Conservation (phyloP, 2,329 filamentous ascomycete species). For the Verticillium isaacii region DNA sequence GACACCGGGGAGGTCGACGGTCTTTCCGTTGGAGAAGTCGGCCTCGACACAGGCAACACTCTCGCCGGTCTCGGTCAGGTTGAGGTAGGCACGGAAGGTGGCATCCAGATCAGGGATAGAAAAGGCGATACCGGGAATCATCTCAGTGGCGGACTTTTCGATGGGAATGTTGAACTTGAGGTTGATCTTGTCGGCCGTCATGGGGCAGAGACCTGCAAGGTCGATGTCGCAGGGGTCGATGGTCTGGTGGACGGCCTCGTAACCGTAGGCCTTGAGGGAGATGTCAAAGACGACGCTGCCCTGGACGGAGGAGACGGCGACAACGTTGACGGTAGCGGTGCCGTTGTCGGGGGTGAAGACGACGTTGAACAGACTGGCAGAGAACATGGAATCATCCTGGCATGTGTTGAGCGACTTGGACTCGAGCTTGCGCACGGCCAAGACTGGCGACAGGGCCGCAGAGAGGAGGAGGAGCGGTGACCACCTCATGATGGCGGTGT, state of each 20-base stretch:
- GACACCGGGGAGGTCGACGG: slow-evolving; percentile 81
- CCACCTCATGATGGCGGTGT: slow-evolving; percentile 38
- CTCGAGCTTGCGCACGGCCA: slow-evolving; percentile 64
- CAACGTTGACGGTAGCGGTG: slow-evolving; percentile 67
- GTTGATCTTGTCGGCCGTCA: slow-evolving; percentile 77
- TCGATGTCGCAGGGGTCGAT: slow-evolving; percentile 72
- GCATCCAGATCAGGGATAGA: slow-evolving; percentile 88
- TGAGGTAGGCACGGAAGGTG: slow-evolving; percentile 77
- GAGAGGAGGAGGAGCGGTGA: slow-evolving; percentile 40
- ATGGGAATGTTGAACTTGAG: slow-evolving; percentile 39
- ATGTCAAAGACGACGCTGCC: slow-evolving; percentile 78
- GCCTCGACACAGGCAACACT: slow-evolving; percentile 85
- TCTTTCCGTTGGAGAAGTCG: slow-evolving; percentile 83
- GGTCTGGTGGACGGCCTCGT: slow-evolving; percentile 59
- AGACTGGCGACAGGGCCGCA: slow-evolving; percentile 38
- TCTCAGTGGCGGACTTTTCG: slow-evolving; percentile 43
- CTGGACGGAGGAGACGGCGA: slow-evolving; percentile 76
- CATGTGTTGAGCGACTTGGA: slow-evolving; percentile 83
- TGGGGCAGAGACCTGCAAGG: slow-evolving; percentile 79
- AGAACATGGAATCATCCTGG: slow-evolving; percentile 78
- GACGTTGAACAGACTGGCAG: slow-evolving; percentile 84
- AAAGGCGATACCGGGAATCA: slow-evolving; percentile 74
- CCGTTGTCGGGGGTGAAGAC: slow-evolving; percentile 71
- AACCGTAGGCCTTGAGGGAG: slow-evolving; percentile 77
- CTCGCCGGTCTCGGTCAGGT: slow-evolving; percentile 54